A percentile compares a stretch with the other conserved stretches of the same genome.
These are phyloP conservation scores for Thielaviopsis populi DNA, from an alignment of 2,329 filamentous ascomycete genomes.

Conservation along the genomic window DNA sequence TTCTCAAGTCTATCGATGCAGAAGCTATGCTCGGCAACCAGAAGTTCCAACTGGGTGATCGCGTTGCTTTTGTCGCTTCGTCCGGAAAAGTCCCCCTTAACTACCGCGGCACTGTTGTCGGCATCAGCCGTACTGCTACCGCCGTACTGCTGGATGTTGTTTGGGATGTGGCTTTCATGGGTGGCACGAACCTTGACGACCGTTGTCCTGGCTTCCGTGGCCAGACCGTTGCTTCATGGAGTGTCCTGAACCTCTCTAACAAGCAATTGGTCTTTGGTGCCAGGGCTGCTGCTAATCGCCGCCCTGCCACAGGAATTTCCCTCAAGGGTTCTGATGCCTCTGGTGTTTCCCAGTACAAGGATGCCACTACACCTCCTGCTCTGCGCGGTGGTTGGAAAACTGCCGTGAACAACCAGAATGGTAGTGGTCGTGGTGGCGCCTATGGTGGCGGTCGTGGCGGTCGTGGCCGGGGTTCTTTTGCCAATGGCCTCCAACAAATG, in stretches of 20 bases:
- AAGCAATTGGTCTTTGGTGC: slow-evolving; percentile 64
- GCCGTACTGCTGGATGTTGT: slow-evolving; percentile 76
- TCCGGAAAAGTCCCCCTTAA: slow-evolving; percentile 92
- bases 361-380: slow-evolving; percentile 39
- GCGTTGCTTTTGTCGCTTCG: slow-evolving; percentile 82
- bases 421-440: slow-evolving; percentile 18
- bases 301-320: background rate
- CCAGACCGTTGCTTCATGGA: slow-evolving; percentile 75
- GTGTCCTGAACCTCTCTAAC: slow-evolving; percentile 74
- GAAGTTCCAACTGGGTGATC: slow-evolving; percentile 69
- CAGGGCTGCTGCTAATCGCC: slow-evolving; percentile 31
- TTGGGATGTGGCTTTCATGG: slow-evolving; percentile 94
- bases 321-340: slow-evolving; percentile 33
- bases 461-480: background rate
- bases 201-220: slow-evolving; percentile 88
- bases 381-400: slow-evolving; percentile 41
- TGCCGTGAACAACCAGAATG: slow-evolving; percentile 6
- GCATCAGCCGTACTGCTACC: slow-evolving; percentile 75
- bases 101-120: slow-evolving; percentile 82
- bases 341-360: slow-evolving; percentile 46
- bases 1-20: slow-evolving; percentile 90
- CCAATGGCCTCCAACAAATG: slow-evolving; percentile 18
- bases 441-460: slow-evolving; percentile 21
- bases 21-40: slow-evolving; percentile 83
- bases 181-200: slow-evolving; percentile 78